Percentiles rank a stretch among this genome's conserved stretches.
Evolutionary conservation across 2,329 filamentous ascomycete species (phyloP).

Genomic region (Cercospora nicotianae): DNA sequence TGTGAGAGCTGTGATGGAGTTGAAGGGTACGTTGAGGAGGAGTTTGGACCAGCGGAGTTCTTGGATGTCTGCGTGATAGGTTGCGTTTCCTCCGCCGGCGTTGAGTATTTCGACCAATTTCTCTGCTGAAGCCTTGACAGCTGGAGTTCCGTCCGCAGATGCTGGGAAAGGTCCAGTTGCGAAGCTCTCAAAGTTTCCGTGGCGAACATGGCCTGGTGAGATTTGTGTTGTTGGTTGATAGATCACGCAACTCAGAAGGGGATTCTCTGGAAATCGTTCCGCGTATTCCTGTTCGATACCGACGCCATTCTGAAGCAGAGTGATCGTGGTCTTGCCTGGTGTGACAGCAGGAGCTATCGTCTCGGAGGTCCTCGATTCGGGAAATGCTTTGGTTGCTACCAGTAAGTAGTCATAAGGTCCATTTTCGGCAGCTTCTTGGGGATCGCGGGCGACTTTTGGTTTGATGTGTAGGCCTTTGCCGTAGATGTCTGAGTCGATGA

Average conservation of each 20-base stretch:
- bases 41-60: conserved; percentile 61
- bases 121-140: conserved; percentile 35
- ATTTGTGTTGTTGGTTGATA: conserved; percentile 57
- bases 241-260: conserved; percentile 57
- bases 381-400: conserved; percentile 50
- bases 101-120: conserved; percentile 31
- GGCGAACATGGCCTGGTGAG: conserved; percentile 44
- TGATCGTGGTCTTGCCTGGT: conserved; percentile 52
- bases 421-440: conserved; percentile 38
- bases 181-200: not conserved
- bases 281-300: conserved; percentile 59
- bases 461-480: conserved; percentile 39
- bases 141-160: conserved; percentile 1
- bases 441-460: conserved; percentile 40
- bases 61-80: conserved; percentile 58
- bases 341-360: conserved; percentile 45
- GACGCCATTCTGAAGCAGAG: conserved; percentile 63
- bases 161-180: conserved; percentile 53
- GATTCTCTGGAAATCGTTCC: conserved; percentile 51
- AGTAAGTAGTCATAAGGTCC: conserved; percentile 51
- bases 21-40: conserved; percentile 62
- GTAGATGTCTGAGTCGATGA: conserved; percentile 44
- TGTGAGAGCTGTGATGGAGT: conserved; percentile 60
- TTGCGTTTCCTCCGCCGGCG: conserved; percentile 48
- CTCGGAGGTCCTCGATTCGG: conserved; percentile 38